phyloP scores from a whole-genome alignment of 2,329 filamentous ascomycete genomes.

The Ophiocordyceps camponoti-saundersi region DNA sequence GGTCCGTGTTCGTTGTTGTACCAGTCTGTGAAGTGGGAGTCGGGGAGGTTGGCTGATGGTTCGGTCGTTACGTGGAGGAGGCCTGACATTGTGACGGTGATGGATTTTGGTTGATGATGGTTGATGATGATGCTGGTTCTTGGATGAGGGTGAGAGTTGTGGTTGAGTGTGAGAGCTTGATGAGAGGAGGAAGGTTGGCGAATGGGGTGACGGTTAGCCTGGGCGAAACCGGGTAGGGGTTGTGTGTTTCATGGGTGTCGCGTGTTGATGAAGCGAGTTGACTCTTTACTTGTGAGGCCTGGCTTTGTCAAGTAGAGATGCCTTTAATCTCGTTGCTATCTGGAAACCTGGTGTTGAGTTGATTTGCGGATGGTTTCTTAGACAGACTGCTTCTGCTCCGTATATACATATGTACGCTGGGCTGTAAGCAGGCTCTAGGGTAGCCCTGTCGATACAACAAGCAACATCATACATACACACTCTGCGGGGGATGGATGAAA shows the following conservation, averaged over 20 bases:
- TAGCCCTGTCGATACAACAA: too few species aligned
- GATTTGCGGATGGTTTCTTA: too few species aligned
- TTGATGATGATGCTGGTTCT: not conserved
- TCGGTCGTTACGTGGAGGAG: constrained; percentile 71
- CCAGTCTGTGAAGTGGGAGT: constrained; percentile 71
- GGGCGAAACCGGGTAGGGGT: not conserved
- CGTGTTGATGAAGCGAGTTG: not conserved
- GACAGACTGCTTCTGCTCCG: too few species aligned
- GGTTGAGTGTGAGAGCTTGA: not conserved
- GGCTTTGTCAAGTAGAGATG: too few species aligned
- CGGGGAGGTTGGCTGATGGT: constrained; percentile 33
- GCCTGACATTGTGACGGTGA: constrained; percentile 27
- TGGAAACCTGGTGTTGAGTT: too few species aligned
- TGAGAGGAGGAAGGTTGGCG: not conserved
- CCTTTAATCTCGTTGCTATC: too few species aligned
- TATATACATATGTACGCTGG: too few species aligned
- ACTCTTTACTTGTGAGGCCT: not conserved
- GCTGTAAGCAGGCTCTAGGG: too few species aligned
- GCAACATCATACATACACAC: too few species aligned
- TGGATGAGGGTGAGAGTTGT: too few species aligned
- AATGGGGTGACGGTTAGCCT: not conserved
- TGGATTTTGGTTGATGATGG: not conserved
- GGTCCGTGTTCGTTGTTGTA: constrained; percentile 91
- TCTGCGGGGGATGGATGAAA: too few species aligned
- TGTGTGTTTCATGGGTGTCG: not conserved